Evolutionary conservation across 106 monocot genomes (phyloP), one percentile per base, ranked within the genome.

Genomic region (Acorus gramineus): DNA sequence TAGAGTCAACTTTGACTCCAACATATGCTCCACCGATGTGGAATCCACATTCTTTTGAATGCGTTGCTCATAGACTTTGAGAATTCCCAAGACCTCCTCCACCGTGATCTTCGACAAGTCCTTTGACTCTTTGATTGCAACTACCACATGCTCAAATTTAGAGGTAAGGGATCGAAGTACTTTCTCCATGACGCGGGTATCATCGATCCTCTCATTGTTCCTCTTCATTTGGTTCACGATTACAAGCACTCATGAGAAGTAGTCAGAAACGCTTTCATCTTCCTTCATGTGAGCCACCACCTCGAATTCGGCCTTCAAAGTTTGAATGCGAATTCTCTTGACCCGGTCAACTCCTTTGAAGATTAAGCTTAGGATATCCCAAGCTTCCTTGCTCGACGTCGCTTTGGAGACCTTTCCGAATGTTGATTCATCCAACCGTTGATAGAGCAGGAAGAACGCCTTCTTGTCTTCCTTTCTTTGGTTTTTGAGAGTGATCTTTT

Each of bases 41-140:
- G 14, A 10, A 4, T 7, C 53, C 2, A n/a, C 10, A 4, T 14
- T 55, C 8, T 53, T 45, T 0, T 56, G 44, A 42, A 51, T 65
- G 2, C 11, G 1, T 65, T 65, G 50, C 3, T 73, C 50, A 54
- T 66, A 13, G 1, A 55, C 65, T 66, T 66, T 50, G 3, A 66
- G 44, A 5, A 48, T 65, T 14, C 52, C n/a, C 47, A 56, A 9
- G 3, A 73, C 12, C 14, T 65, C 65, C 13, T 66, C 57, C n/a
- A 66, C 44, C 0, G 50, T 6, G 9, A 73, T 3, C 5, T n/a
- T 44, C 7, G 2, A n/a, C 1, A 73, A 47, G 11, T 66, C 50
- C 12, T 73, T 73, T 3, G 65, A 73, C 5, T 65, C 49, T 47
- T 73, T 46, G 7, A 65, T 73, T 42, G 49, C 50, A 0, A 48